Evolutionary conservation across 2,329 filamentous ascomycete genomes (phyloP).

Genomic region (Fusarium ambrosium): DNA sequence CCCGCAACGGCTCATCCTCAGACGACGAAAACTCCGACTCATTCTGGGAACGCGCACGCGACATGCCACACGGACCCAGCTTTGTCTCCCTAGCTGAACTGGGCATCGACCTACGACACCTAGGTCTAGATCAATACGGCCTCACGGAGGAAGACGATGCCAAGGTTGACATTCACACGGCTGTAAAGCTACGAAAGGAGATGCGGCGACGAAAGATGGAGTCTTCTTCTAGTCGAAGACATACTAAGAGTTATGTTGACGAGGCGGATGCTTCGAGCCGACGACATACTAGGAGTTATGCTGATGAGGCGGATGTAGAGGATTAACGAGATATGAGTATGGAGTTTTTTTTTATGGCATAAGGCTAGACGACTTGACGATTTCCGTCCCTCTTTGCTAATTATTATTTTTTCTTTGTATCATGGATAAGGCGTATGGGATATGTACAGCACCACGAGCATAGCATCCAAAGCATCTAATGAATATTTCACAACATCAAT

Average conservation of each 20-base stretch:
- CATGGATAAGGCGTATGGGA: background rate
- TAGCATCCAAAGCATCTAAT: background rate
- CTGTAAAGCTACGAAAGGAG: slow-evolving; percentile 39
- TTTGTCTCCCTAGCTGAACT: slow-evolving; percentile 37
- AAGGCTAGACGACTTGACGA: slow-evolving; percentile 14
- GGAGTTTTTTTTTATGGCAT: slow-evolving; percentile 20
- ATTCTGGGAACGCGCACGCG: slow-evolving; percentile 29
- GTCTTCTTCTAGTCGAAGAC: slow-evolving; percentile 7
- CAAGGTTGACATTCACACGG: slow-evolving; percentile 41
- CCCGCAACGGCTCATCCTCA: slow-evolving; percentile 17
- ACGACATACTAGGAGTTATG: slow-evolving; percentile 6
- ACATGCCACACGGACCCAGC: slow-evolving; percentile 24
- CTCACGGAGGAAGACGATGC: slow-evolving; percentile 41
- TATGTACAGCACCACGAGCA: background rate
- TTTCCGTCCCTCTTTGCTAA: background rate
- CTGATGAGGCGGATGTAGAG: slow-evolving; percentile 39
- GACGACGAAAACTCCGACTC: slow-evolving; percentile 36
- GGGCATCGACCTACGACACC: slow-evolving; percentile 27
- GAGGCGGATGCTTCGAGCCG: slow-evolving; percentile 35
- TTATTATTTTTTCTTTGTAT: slow-evolving; percentile 20
- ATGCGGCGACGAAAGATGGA: slow-evolving; percentile 28
- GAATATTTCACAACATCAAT: background rate
- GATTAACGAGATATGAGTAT: slow-evolving; percentile 34
- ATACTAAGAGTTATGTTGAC: slow-evolving; percentile 10
- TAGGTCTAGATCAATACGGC: slow-evolving; percentile 40